phyloP scores from a whole-genome alignment of 2,329 filamentous ascomycete species.

The Colletotrichum karsti region DNA sequence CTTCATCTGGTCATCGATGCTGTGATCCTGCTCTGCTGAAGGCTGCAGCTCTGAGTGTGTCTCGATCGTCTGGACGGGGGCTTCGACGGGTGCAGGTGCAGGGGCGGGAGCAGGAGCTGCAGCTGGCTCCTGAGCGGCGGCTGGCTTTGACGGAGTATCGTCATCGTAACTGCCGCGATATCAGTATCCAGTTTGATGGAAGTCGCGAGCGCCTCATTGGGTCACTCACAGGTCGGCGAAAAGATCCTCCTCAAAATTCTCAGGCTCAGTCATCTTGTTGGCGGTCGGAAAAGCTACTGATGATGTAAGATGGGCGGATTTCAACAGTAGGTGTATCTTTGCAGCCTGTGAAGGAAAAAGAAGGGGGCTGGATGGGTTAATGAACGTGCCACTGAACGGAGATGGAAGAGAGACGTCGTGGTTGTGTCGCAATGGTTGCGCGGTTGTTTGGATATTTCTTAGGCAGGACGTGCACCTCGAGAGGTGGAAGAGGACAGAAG shows the following conservation, averaged over 20 bases:
- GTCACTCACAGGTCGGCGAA: conserved; percentile 87
- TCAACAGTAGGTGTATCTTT: neutral
- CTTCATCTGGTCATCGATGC: conserved; percentile 48
- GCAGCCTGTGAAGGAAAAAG: conserved; percentile 5
- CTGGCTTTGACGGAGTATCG: conserved; percentile 56
- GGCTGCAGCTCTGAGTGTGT: conserved; percentile 36
- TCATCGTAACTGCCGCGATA: conserved; percentile 67
- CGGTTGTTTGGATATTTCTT: conserved; percentile 29
- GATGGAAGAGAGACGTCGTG: neutral
- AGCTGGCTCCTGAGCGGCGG: conserved; percentile 46
- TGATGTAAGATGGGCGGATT: neutral
- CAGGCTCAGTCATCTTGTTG: conserved; percentile 76
- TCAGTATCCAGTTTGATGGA: neutral
- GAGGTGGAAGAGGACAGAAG: conserved; percentile 13
- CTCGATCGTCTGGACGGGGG: conserved; percentile 37
- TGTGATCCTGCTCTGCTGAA: conserved; percentile 44
- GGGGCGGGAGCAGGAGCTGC: conserved; percentile 37
- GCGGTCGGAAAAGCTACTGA: neutral
- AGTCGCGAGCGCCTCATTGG: conserved; percentile 31
- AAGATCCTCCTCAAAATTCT: conserved; percentile 91
- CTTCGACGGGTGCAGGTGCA: conserved; percentile 35
- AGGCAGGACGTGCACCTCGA: neutral
- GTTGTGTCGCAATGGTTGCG: conserved; percentile 5
- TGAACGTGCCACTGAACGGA: conserved; percentile 3
- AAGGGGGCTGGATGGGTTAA: neutral